Evolutionary conservation across 192 early-diverging fungal species (phyloP), one percentile per base, ranked within the genome.

Genomic region (Rhizophagus clarus): DNA sequence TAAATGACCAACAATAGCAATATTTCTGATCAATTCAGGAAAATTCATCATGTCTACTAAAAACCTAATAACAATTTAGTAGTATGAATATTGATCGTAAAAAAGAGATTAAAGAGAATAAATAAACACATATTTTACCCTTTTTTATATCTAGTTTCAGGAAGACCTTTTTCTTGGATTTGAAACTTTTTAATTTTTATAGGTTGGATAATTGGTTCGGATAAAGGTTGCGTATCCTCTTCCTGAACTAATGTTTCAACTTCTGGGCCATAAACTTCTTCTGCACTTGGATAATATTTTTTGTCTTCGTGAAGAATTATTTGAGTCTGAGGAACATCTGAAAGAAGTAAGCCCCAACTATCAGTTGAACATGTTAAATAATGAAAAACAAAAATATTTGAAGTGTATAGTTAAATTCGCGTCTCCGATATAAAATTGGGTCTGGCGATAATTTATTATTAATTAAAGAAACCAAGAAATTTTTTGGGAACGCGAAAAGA

Each of bases 261-360:
- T 62, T 91, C 98, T 60, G 88, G 87, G 14, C 98, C 98, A 85
- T 96, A 99, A 26, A 99, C 93, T 78, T 98, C 97, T 83, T 95
- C 94, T 6, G 97, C 97, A n/a, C 93, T 92, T 5, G 97, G 97
- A 76, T 99, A 99, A 87, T 98, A 98, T 82, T 95, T 95, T 83
- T 99, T 99, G 81, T 99, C 97, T 83, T 99, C 98, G 73, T 99
- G 98, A 74, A 98, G 88, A 1, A 99, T 93, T 51, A 99, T 90
- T 81, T 96, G 95, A 67, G 87, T 92, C 40, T 82, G 78, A 31
- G 91, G 85, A 83, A 89, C 85, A 70, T 89, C 91, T 92, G 61
- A 60, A 71, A 71, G 49, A 62, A 71, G 26, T 42, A 32, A 79
- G 42, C 75, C 75, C 37, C 56, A 66, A 40, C 75, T 66, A 37